Evolutionary conservation across 768 basidiomycete genomes (phyloP), one percentile per base, ranked within the genome.

Genomic region (Lactarius akahatsu): DNA sequence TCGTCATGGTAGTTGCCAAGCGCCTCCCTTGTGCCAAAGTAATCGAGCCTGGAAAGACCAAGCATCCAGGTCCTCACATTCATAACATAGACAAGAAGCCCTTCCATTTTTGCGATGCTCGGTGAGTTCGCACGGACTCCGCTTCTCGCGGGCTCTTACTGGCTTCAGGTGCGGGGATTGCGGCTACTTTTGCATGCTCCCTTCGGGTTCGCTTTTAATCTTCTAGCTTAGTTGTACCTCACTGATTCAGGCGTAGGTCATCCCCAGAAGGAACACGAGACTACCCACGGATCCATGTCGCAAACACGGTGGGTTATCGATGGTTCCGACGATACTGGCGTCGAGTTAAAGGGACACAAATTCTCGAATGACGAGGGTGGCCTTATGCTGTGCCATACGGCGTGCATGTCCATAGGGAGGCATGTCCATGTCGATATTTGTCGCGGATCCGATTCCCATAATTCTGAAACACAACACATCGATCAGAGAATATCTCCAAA

Each of bases 281-380:
- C 86, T 0, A 78, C 77, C 15, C 86, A 88, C 61, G 87, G 86
- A 11, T 86, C 85, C 1, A 87, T 87, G 85, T 82, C 84, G 0
- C 78, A 76, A 62, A 82, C 84, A 0, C 76, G 78, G 41, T 88
- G 87, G 87, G 77, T 80, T 0, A 71, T 86, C 3, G 84, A 86
- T 63, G 84, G 82, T 1, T 80, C 80, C 0, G 81, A 85, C 13
- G 83, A 80, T 20, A 78, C 78, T 2, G 73, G 76, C 1, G 61
- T 86, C 0, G 86, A 87, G 68, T 75, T 86, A 2, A 79, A 83
- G 62, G 85, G 86, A 1, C 80, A 80, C 62, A 82, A 80, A 65
- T 87, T 85, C 18, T 69, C 80, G 0, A 78, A 80, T 28, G 84
- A 85, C 59, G 82, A 84, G 52, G 85, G 86, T 5, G 85, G 84